Conservation (phyloP, 768 basidiomycete genomes). For the Boletus coccyginus region DNA sequence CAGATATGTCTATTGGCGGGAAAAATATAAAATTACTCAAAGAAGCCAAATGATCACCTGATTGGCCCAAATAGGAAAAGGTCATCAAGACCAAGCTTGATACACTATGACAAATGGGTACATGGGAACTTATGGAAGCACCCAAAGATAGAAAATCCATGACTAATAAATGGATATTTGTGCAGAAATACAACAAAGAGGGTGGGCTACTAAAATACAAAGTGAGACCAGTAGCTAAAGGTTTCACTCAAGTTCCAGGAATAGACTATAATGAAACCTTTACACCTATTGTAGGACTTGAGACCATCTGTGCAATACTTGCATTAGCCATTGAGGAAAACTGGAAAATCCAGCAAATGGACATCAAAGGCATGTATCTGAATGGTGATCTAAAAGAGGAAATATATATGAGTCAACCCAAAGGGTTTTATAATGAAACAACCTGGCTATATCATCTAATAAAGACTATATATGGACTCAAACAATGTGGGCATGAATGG, state of each 20-base stretch:
- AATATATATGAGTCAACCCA: constrained; percentile 33
- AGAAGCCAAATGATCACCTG: neutral
- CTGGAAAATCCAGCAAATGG: constrained; percentile 30
- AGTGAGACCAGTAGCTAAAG: constrained; percentile 38
- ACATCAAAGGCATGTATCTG: constrained; percentile 30
- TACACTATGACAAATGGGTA: neutral
- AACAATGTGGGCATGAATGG: constrained; percentile 31
- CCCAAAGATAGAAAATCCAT: constrained; percentile 23
- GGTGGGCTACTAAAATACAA: constrained; percentile 22
- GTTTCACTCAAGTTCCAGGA: constrained; percentile 36
- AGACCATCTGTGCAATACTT: constrained; percentile 23
- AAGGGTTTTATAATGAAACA: constrained; percentile 21
- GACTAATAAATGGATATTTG: constrained; percentile 30
- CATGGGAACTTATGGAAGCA: constrained; percentile 27
- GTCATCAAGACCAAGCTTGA: neutral
- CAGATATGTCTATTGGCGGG: too few relatives aligned
- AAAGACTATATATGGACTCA: constrained; percentile 31
- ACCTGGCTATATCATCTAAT: constrained; percentile 15
- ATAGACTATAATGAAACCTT: constrained; percentile 37
- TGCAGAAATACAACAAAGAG: constrained; percentile 1
- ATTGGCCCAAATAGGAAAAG: constrained; percentile 2
- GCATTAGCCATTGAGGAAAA: constrained; percentile 17
- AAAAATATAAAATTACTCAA: neutral
- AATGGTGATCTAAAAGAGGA: constrained; percentile 31
- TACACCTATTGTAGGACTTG: constrained; percentile 25